Evolutionary conservation across 495 filamentous ascomycete species (phyloP).

Genomic region (Parmelia sp.): DNA sequence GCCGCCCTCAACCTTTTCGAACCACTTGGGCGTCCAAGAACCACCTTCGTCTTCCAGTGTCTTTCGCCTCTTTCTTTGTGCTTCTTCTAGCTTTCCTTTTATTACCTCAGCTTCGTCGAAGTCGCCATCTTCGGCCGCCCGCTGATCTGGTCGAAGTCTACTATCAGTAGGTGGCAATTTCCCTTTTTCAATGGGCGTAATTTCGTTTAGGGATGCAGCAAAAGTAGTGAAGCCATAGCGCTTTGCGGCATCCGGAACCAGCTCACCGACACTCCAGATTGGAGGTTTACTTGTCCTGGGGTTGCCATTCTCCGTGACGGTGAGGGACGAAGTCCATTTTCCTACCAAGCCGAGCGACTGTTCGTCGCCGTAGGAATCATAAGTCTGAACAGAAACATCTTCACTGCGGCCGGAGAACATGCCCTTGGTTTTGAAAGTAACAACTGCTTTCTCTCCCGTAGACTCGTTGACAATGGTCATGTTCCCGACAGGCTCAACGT

Average conservation of each 20-base stretch:
- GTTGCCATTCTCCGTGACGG: constrained; percentile 52
- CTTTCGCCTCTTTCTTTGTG: constrained; percentile 67
- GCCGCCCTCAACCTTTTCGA: constrained; percentile 52
- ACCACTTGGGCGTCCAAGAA: constrained; percentile 72
- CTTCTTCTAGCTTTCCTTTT: constrained; percentile 80
- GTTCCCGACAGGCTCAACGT: constrained; percentile 86
- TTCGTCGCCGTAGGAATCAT: constrained; percentile 55
- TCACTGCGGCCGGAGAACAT: constrained; percentile 95
- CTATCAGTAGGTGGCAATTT: constrained; percentile 74
- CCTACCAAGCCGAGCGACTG: constrained; percentile 61
- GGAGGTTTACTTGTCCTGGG: constrained; percentile 44
- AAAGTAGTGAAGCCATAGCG: constrained; percentile 85
- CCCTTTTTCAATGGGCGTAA: constrained; percentile 68
- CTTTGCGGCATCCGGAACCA: constrained; percentile 67
- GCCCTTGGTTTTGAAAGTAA: constrained; percentile 85
- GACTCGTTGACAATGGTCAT: constrained; percentile 78
- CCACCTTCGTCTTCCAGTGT: constrained; percentile 68
- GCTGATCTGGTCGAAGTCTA: constrained; percentile 82
- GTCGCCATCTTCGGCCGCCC: constrained; percentile 74
- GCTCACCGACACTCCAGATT: constrained; percentile 69
- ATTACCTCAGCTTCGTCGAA: constrained; percentile 77
- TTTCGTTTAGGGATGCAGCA: constrained; percentile 80
- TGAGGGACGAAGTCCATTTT: constrained; percentile 75
- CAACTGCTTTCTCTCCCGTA: constrained; percentile 67
- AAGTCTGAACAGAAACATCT: constrained; percentile 70